phyloP scores from a whole-genome alignment of 768 basidiomycete species.

The Agrocybe pediades region DNA sequence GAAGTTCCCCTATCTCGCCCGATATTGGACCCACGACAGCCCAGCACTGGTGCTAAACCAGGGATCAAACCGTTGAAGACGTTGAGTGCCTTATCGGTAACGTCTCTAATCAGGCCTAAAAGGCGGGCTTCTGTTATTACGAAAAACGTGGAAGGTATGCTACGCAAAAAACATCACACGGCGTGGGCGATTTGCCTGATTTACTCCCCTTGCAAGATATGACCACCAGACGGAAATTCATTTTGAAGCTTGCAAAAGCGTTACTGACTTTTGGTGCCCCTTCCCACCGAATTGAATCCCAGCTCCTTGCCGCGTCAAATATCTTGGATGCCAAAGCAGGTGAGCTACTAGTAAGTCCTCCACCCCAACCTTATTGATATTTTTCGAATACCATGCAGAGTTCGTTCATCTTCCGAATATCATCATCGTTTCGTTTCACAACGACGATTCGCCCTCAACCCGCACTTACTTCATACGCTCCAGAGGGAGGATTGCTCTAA shows the following conservation, averaged over 20 bases:
- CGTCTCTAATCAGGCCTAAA: conserved; percentile 28
- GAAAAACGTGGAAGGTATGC: conserved; percentile 48
- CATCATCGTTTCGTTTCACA: conserved; percentile 81
- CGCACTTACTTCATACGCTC: conserved; percentile 89
- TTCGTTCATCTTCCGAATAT: conserved; percentile 84
- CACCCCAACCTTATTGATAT: neutral
- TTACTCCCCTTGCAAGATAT: conserved; percentile 35
- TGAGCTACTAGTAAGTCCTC: conserved; percentile 17
- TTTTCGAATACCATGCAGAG: conserved; percentile 32
- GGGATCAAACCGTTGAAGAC: conserved; percentile 9
- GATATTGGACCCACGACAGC: conserved; percentile 10
- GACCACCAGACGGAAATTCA: conserved; percentile 63
- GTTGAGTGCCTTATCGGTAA: conserved; percentile 19
- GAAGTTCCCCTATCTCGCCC: conserved; percentile 8
- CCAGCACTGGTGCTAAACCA: neutral
- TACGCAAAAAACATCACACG: neutral
- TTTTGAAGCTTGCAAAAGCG: conserved; percentile 84
- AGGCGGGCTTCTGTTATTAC: conserved; percentile 35
- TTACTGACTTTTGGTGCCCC: conserved; percentile 94
- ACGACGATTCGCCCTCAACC: conserved; percentile 65
- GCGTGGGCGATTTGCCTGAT: neutral
- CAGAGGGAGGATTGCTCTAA: conserved; percentile 77
- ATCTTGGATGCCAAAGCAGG: conserved; percentile 78
- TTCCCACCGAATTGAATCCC: conserved; percentile 90
- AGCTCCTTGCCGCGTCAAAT: conserved; percentile 76